Evolutionary conservation across 345 rosid species (phyloP).

Genomic region (Rubroshorea leprosula): DNA sequence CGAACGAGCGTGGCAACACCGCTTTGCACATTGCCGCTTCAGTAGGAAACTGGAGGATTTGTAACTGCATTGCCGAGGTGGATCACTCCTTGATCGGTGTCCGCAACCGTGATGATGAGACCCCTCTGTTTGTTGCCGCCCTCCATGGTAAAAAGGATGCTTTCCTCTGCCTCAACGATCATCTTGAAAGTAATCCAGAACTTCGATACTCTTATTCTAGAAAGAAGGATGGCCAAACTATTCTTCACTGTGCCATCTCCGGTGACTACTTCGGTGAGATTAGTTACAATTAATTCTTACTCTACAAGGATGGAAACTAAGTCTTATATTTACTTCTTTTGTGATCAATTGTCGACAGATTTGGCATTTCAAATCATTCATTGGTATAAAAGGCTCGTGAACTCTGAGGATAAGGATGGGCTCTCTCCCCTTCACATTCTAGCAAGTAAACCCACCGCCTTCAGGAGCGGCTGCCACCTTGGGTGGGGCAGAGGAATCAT

Average conservation of each 20-base stretch:
- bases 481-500: conserved; percentile 14
- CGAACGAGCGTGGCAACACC: conserved; percentile 27
- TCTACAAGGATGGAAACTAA: no score
- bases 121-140: conserved; percentile 40
- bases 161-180: conserved; percentile 28
- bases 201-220: conserved; percentile 14
- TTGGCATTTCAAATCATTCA: conserved; percentile 45
- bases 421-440: conserved; percentile 40
- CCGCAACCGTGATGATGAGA: conserved; percentile 28
- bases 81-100: conserved; percentile 11
- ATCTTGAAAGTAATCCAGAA: no score
- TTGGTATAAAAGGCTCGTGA: conserved; percentile 17
- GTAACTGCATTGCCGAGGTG: conserved; percentile 11
- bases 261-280: conserved; percentile 31
- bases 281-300: no score
- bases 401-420: conserved; percentile 25
- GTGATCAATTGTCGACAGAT: conserved; percentile 22
- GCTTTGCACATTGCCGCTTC: conserved; percentile 43
- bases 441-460: conserved; percentile 37
- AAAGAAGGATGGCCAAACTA: conserved; percentile 26
- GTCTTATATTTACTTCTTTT: no score
- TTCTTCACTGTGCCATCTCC: conserved; percentile 35
- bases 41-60: conserved; percentile 32
- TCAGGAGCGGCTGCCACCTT: conserved; percentile 36
- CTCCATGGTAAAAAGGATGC: conserved; percentile 28